Evolutionary conservation across 768 basidiomycete species (phyloP), one percentile per base, ranked within the genome.

Genomic region (Agaricus subrufescens): DNA sequence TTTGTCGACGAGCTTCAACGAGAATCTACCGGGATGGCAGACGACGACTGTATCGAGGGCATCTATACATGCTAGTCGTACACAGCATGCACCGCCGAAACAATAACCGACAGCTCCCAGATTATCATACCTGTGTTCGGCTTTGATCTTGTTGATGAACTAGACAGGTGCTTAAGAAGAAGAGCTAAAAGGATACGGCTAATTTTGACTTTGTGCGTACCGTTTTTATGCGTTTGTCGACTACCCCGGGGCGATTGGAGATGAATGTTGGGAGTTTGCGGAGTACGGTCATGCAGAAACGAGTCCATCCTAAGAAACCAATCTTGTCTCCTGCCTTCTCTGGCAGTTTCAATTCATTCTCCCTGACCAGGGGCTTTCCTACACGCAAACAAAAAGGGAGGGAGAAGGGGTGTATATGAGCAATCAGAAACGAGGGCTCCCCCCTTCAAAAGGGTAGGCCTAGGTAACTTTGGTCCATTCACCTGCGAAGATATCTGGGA

Each of bases 401-500:
- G 1, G 19, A 19, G 19, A 19, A 25, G 39, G 30, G 23, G n/a
- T 52, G n/a, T 3, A 46, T 3, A 46, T 50, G 38, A n/a, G 82
- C 57, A 43, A 82, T 63, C 19, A 75, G 19, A 19, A 19, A 19
- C 19, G 19, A 19, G 1, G 19, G 1, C 19, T 19, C 19, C 19
- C 19, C 19, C 19, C 19, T 19, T 19, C 19, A 19, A 19, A 19
- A 19, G 19, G 19, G 19, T 19, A 19, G 19, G 19, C 19, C 19
- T 19, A 19, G 19, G 19, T 19, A 19, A 19, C 19, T 19, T 19
- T 19, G 19, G 19, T 19, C 19, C 19, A 19, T 19, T 47, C 75
- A 80, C 84, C 85, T 58, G 72, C 64, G 60, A 85, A 86, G 47
- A 82, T 65, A 67, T 87, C 83, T 8, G 84, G 85, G 15, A 83